These are phyloP conservation scores for Didymella keratinophila DNA, from an alignment of 2,329 filamentous ascomycete species.

Conservation along the genomic window DNA sequence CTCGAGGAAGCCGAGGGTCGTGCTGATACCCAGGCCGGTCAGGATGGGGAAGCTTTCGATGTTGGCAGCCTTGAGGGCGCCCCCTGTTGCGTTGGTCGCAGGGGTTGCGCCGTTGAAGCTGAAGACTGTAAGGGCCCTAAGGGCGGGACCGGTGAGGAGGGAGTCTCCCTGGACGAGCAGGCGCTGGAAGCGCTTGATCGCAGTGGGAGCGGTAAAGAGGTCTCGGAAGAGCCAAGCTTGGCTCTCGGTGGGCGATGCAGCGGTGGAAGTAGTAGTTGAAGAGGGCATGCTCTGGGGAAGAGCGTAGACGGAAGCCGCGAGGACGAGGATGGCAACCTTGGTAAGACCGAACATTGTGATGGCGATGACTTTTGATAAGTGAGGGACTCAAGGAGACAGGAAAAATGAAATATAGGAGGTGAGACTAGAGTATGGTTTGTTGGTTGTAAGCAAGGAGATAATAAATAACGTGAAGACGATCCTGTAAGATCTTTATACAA, in stretches of 20 bases:
- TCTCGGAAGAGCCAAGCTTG: conserved; percentile 39
- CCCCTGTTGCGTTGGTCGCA: conserved; percentile 63
- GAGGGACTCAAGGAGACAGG: conserved; percentile 21
- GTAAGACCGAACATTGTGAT: conserved; percentile 48
- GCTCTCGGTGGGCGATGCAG: conserved; percentile 25
- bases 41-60: conserved; percentile 52
- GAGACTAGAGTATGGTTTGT: conserved; percentile 36
- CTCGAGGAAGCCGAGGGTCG: conserved; percentile 51
- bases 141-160: conserved; percentile 42
- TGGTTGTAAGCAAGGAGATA: conserved; percentile 41
- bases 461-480: not conserved
- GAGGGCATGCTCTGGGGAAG: conserved; percentile 34
- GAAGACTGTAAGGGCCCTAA: conserved; percentile 66
- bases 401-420: conserved; percentile 30
- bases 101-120: conserved; percentile 58
- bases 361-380: conserved; percentile 22
- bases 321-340: conserved; percentile 45
- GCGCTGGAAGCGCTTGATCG: conserved; percentile 51
- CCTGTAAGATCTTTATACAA: conserved; percentile 40
- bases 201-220: conserved; percentile 44
- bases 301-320: conserved; percentile 45
- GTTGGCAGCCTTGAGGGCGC: conserved; percentile 44
- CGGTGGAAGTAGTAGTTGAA: conserved; percentile 19
- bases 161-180: conserved; percentile 44
- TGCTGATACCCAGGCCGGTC: conserved; percentile 49